Evolutionary conservation across 495 filamentous ascomycete genomes (phyloP).

Genomic region (Podospora tetraspora): DNA sequence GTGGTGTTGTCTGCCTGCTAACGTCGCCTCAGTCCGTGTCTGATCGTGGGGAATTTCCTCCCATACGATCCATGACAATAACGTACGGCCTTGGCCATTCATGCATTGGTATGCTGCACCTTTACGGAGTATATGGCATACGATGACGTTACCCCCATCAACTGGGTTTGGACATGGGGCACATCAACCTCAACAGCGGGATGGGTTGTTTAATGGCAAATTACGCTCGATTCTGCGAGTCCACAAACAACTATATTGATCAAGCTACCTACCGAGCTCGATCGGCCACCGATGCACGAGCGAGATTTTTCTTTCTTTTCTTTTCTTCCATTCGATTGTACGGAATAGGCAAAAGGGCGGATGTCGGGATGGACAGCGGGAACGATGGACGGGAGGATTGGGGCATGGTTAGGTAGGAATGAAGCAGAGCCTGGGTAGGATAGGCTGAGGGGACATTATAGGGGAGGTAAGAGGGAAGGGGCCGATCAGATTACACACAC

Average conservation of each 20-base stretch:
- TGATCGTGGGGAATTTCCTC: slow-evolving; percentile 96
- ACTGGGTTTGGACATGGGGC: no score
- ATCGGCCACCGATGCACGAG: background rate
- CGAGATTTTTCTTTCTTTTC: background rate
- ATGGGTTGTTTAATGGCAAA: background rate
- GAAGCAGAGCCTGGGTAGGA: background rate
- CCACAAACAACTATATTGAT: background rate
- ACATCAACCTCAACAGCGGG: no score
- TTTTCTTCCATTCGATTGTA: background rate
- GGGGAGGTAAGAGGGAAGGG: background rate
- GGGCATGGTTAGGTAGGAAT: background rate
- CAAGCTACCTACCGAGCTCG: background rate
- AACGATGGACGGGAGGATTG: background rate
- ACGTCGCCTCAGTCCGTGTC: slow-evolving; percentile 60
- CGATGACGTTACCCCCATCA: no score
- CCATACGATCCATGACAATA: slow-evolving; percentile 50
- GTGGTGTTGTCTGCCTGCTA: background rate
- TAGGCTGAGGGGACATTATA: background rate
- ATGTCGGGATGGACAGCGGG: background rate
- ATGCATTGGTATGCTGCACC: background rate
- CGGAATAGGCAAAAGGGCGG: background rate
- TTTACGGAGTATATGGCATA: no score
- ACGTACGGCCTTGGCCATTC: no score
- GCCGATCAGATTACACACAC: background rate
- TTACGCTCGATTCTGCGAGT: background rate